A percentile compares a stretch with the other conserved stretches of the same genome.
These are phyloP conservation scores for Leccinum fallax DNA, from an alignment of 1,284 basidiomycete genomes.

Conservation along the genomic window DNA sequence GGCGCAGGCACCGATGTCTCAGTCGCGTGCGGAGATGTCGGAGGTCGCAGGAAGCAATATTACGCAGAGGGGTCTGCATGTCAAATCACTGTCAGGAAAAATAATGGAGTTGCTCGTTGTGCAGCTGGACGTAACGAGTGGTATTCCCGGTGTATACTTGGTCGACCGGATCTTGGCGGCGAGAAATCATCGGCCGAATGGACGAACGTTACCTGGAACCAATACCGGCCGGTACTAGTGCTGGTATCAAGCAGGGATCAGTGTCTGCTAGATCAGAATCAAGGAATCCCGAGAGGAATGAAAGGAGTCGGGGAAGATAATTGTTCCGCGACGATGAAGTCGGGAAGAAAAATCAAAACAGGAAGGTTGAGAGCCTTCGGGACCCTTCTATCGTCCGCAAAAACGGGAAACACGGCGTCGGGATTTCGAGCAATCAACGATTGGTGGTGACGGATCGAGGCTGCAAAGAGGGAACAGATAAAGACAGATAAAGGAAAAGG, in stretches of 20 bases:
- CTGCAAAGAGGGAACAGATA: slow-evolving; percentile 11
- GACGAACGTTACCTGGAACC: slow-evolving; percentile 10
- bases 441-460: background rate
- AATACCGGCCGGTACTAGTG: background rate
- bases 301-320: slow-evolving; percentile 1
- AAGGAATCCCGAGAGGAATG: background rate
- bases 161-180: background rate
- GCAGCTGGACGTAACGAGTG: background rate
- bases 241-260: background rate
- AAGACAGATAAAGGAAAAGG: background rate
- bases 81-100: slow-evolving; percentile 14
- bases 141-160: background rate
- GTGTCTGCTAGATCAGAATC: slow-evolving; percentile 1
- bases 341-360: slow-evolving; percentile 3
- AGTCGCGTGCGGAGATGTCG: slow-evolving; percentile 6
- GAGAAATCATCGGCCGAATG: background rate
- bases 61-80: background rate
- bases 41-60: slow-evolving; percentile 8
- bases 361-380: background rate
- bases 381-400: background rate
- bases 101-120: background rate
- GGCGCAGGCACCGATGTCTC: slow-evolving; percentile 15
- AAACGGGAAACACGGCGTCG: background rate
- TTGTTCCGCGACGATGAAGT: slow-evolving; percentile 3
- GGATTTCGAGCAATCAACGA: background rate